These are phyloP conservation scores for Misopates orontium DNA, from an alignment of 257 asterid species.

Conservation along the genomic window DNA sequence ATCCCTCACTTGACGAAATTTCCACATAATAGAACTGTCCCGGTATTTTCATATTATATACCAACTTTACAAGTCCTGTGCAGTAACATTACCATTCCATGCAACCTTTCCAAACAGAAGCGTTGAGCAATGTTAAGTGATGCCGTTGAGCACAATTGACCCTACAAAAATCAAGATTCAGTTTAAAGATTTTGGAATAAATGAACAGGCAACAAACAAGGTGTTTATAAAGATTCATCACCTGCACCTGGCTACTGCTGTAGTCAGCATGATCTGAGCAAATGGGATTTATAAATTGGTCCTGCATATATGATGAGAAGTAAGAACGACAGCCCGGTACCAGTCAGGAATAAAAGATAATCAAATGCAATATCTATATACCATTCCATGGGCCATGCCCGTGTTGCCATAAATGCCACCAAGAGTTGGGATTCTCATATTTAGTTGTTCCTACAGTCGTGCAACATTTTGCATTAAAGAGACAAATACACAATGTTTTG, in stretches of 20 bases:
- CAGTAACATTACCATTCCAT: conserved; percentile 21
- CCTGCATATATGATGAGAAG: conserved; percentile 24
- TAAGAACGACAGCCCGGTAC: neutral
- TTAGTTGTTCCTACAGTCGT: conserved; percentile 27
- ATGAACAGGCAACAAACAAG: neutral
- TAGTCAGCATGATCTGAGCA: conserved; percentile 16
- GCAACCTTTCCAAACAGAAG: conserved; percentile 29
- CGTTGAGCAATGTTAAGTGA: conserved; percentile 21
- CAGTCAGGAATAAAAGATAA: neutral
- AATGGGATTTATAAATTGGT: conserved; percentile 29
- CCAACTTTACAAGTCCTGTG: neutral
- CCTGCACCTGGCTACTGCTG: conserved; percentile 28
- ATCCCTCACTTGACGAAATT: neutral
- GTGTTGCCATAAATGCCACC: conserved; percentile 20
- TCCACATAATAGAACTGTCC: neutral
- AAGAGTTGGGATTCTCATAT: conserved; percentile 26
- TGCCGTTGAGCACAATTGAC: conserved; percentile 27
- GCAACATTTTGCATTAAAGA: conserved; percentile 5
- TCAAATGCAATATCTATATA: neutral
- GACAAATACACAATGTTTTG: neutral
- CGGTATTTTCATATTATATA: neutral
- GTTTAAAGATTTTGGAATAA: conserved; percentile 6
- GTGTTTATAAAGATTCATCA: conserved; percentile 23
- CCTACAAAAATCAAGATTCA: conserved; percentile 29
- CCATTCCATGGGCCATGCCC: conserved; percentile 28